Evolutionary conservation across 2,329 filamentous ascomycete species (phyloP).

Genomic region (Colletotrichum ledebouriae): DNA sequence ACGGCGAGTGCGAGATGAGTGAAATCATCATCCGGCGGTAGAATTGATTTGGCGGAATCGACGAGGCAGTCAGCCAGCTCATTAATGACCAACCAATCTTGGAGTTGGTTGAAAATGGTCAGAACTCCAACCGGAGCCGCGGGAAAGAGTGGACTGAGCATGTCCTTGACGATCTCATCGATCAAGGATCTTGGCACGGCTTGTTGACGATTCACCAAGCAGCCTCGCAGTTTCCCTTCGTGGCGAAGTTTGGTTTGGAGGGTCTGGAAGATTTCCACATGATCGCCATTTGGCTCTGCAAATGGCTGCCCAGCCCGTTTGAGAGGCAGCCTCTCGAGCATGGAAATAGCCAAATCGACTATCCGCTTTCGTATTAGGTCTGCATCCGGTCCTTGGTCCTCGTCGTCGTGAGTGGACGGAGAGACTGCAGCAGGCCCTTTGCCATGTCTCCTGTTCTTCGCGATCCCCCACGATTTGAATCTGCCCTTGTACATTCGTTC

Average conservation of each 20-base stretch:
- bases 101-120: conserved; percentile 23
- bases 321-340: neutral
- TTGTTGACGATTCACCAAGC: conserved; percentile 16
- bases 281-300: conserved; percentile 10
- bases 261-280: conserved; percentile 21
- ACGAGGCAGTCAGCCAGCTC: neutral
- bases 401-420: neutral
- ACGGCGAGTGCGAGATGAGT: neutral
- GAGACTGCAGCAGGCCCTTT: neutral
- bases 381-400: neutral
- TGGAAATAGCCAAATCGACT: neutral
- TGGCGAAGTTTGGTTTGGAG: conserved; percentile 25
- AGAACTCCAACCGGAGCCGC: conserved; percentile 30
- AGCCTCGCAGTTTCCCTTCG: conserved; percentile 22
- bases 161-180: neutral
- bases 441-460: conserved; percentile 31
- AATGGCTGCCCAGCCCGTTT: neutral
- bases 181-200: neutral
- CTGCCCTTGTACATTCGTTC: conserved; percentile 40
- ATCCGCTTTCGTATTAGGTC: conserved; percentile 12
- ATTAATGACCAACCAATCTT: neutral
- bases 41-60: neutral
- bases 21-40: conserved; percentile 13
- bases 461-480: conserved; percentile 36
- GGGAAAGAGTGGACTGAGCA: conserved; percentile 9